Conservation (phyloP, 2,329 filamentous ascomycete genomes). For the Aspergillus sp. region DNA sequence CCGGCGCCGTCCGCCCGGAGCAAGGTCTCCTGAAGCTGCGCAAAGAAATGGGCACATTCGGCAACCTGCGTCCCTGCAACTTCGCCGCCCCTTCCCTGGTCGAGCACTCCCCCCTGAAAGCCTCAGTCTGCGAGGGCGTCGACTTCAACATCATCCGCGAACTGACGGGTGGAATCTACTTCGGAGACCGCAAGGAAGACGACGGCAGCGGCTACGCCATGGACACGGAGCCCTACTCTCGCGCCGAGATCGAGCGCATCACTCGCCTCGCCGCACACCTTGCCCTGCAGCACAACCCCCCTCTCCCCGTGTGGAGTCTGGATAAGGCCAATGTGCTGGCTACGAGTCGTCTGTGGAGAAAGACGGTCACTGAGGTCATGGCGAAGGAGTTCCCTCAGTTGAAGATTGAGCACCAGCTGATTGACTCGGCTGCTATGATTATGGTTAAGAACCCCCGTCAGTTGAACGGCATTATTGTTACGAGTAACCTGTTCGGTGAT, state of each 20-base stretch:
- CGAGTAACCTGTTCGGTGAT: conserved; percentile 92
- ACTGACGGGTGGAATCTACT: conserved; percentile 91
- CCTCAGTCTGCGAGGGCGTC: conserved; percentile 78
- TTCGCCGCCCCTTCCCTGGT: conserved; percentile 87
- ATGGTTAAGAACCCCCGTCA: conserved; percentile 91
- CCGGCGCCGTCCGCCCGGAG: conserved; percentile 82
- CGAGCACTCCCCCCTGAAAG: conserved; percentile 82
- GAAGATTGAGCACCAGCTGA: conserved; percentile 82
- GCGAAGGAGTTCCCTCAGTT: conserved; percentile 85
- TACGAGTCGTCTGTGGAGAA: conserved; percentile 85
- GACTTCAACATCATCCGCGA: conserved; percentile 94
- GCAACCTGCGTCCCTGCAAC: conserved; percentile 93
- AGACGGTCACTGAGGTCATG: conserved; percentile 82
- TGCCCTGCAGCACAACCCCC: conserved; percentile 73
- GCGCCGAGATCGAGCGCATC: conserved; percentile 83
- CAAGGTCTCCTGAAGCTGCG: conserved; percentile 88
- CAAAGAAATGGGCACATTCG: conserved; percentile 91
- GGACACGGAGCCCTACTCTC: conserved; percentile 86
- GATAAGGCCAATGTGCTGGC: conserved; percentile 98
- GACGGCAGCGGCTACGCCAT: conserved; percentile 72
- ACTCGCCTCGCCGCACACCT: conserved; percentile 78
- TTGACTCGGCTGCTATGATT: conserved; percentile 95
- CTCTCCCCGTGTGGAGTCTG: conserved; percentile 77
- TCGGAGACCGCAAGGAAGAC: conserved; percentile 80
- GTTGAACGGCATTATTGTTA: conserved; percentile 88